Conservation (phyloP, 345 rosid species). For the Limnanthes douglasii region DNA sequence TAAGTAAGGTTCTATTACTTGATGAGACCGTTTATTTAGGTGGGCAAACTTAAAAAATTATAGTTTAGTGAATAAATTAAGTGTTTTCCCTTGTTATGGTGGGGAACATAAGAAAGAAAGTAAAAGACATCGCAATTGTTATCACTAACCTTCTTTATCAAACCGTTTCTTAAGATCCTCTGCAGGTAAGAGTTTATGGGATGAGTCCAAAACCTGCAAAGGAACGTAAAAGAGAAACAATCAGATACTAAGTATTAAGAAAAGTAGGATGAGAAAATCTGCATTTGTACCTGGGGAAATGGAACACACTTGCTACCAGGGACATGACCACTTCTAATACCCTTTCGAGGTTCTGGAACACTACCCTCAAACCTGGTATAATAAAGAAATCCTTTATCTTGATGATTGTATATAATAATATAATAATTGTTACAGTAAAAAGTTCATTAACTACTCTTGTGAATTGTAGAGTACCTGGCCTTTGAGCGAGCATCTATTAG, state of each 20-base stretch:
- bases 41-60: too few species aligned
- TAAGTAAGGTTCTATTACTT: too few species aligned
- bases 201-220: slow-evolving; percentile 73
- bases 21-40: too few species aligned
- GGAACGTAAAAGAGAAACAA: too few species aligned
- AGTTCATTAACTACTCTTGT: not conserved
- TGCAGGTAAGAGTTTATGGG: slow-evolving; percentile 57
- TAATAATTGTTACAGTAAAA: too few species aligned
- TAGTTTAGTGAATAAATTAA: too few species aligned
- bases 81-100: too few species aligned
- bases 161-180: slow-evolving; percentile 73
- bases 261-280: too few species aligned
- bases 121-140: not conserved
- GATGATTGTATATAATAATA: too few species aligned
- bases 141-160: slow-evolving; percentile 56
- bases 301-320: slow-evolving; percentile 97
- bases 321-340: slow-evolving; percentile 86
- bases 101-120: not conserved
- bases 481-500: slow-evolving; percentile 79
- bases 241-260: too few species aligned
- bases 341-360: slow-evolving; percentile 90
- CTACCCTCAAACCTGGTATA: slow-evolving; percentile 94
- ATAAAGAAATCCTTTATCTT: too few species aligned
- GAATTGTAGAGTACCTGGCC: slow-evolving; percentile 38
- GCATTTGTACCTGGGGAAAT: slow-evolving; percentile 68